phyloP scores from a whole-genome alignment of 768 basidiomycete species.

The Tulasnella sp. region DNA sequence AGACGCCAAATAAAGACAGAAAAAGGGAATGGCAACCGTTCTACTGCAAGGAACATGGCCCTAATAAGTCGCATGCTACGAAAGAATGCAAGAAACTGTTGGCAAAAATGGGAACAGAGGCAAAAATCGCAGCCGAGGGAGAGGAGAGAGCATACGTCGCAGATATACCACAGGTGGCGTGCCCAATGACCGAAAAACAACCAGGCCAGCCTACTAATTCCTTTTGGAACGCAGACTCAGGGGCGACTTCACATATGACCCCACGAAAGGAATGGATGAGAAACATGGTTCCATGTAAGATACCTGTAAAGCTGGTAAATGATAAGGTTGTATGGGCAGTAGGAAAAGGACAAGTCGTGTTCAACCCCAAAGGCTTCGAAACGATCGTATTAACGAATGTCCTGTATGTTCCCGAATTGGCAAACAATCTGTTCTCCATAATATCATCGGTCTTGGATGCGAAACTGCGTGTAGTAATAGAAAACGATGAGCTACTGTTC shows the following conservation, averaged over 20 bases:
- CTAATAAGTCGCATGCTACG: background rate
- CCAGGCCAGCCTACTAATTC: background rate
- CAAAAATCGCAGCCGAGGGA: background rate
- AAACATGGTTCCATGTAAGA: background rate
- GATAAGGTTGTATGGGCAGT: background rate
- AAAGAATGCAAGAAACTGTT: too few species aligned
- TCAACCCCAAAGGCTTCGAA: background rate
- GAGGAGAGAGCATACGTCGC: too few species aligned
- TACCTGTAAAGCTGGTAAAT: background rate
- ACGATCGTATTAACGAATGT: background rate
- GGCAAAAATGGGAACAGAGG: too few species aligned
- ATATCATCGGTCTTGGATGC: background rate
- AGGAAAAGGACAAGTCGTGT: background rate
- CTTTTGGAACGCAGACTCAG: constrained; percentile 12
- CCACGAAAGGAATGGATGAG: background rate
- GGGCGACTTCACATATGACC: constrained; percentile 13
- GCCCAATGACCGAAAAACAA: too few species aligned
- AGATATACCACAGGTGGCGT: too few species aligned
- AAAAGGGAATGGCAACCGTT: too few species aligned
- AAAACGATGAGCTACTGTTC: background rate
- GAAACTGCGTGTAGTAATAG: background rate
- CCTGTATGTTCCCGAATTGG: background rate
- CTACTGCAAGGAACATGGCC: background rate
- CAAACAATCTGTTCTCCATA: constrained; percentile 20
- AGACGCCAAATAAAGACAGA: background rate